These are phyloP conservation scores for Triticum monococcum DNA, from an alignment of 176 grass and related monocot species.

Conservation along the genomic window DNA sequence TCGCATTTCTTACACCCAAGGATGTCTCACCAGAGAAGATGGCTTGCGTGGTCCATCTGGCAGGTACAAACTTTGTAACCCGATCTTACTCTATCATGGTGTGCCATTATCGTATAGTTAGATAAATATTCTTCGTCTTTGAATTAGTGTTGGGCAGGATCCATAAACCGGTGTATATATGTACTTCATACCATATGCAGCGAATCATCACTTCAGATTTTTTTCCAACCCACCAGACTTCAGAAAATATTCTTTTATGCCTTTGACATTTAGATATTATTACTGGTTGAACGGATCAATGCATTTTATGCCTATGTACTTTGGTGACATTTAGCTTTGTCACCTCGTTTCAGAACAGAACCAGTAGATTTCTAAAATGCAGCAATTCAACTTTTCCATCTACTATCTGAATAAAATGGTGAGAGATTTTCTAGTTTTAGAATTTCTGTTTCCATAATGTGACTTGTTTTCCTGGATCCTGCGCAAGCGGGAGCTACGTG, in stretches of 20 bases:
- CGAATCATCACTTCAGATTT: too few relatives aligned
- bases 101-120: neutral
- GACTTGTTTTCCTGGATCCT: too few relatives aligned
- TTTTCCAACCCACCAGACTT: too few relatives aligned
- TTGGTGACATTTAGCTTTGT: neutral
- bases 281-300: neutral
- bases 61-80: constrained; percentile 54
- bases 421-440: neutral
- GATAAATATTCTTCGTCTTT: constrained; percentile 15
- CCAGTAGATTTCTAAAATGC: neutral
- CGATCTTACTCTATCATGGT: neutral
- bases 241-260: neutral
- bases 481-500: too few relatives aligned
- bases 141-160: neutral
- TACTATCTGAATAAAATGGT: neutral
- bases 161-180: neutral
- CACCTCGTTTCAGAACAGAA: neutral
- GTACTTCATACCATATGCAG: too few relatives aligned
- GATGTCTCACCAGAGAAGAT: constrained; percentile 68
- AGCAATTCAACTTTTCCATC: neutral
- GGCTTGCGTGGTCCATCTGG: constrained; percentile 91
- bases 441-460: neutral
- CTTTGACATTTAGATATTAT: constrained; percentile 4
- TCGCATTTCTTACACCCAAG: constrained; percentile 89
- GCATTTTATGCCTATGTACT: neutral